A percentile compares a stretch with the other conserved stretches of the same genome.
phyloP scores from a whole-genome alignment of 2,329 filamentous ascomycete genomes.

The Dothideomycetes sp. region DNA sequence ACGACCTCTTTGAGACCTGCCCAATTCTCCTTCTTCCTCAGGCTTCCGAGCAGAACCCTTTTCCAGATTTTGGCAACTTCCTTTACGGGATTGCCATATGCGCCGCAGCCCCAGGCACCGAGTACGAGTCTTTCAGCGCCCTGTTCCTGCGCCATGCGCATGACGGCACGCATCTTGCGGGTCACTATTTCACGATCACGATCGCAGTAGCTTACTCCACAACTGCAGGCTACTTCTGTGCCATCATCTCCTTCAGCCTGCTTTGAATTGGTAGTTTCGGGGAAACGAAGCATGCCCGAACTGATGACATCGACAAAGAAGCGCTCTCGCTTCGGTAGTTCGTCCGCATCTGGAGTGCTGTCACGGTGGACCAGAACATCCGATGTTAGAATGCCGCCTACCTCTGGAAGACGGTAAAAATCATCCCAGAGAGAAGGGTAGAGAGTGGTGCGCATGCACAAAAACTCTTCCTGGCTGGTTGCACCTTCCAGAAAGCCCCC shows the following conservation, averaged over 20 bases:
- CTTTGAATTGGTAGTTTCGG: slow-evolving; percentile 28
- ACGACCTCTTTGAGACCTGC: slow-evolving; percentile 39
- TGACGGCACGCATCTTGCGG: slow-evolving; percentile 46
- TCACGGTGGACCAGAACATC: slow-evolving; percentile 50
- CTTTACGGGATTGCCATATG: slow-evolving; percentile 49
- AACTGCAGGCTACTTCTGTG: slow-evolving; percentile 13
- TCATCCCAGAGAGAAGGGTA: slow-evolving; percentile 46
- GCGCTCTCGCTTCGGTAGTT: slow-evolving; percentile 36
- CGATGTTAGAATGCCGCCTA: slow-evolving; percentile 44
- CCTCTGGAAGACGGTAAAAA: slow-evolving; percentile 50
- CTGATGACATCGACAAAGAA: slow-evolving; percentile 50
- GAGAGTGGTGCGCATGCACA: slow-evolving; percentile 51
- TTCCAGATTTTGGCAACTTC: slow-evolving; percentile 49
- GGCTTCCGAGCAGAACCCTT: slow-evolving; percentile 27
- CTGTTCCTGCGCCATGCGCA: slow-evolving; percentile 40
- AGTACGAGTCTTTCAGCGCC: slow-evolving; percentile 42
- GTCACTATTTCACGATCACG: slow-evolving; percentile 40
- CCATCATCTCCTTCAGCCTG: slow-evolving; percentile 19
- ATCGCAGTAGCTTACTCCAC: slow-evolving; percentile 31
- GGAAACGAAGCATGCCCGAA: slow-evolving; percentile 48
- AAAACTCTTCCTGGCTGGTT: slow-evolving; percentile 49
- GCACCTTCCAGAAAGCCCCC: slow-evolving; percentile 51
- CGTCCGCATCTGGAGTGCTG: slow-evolving; percentile 23
- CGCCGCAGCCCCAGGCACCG: slow-evolving; percentile 55
- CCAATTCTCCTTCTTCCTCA: slow-evolving; percentile 26